Percentiles rank a stretch among this genome's conserved stretches.
phyloP scores from a whole-genome alignment of 768 basidiomycete species.

The Pholiota microspora region DNA sequence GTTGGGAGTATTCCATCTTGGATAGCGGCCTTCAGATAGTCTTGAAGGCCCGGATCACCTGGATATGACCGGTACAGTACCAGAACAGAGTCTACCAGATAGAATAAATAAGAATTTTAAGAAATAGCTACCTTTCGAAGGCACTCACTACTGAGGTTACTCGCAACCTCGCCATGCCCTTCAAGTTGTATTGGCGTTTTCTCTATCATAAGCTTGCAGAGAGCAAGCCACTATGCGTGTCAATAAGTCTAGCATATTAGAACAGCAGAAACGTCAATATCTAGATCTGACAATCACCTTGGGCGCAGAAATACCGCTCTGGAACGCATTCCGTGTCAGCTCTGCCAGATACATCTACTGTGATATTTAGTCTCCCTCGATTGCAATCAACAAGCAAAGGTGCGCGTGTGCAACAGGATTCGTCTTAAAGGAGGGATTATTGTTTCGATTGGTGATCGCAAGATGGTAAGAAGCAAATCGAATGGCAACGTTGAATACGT shows the following conservation, averaged over 20 bases:
- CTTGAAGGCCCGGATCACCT: conserved; percentile 65
- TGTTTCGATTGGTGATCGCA: not conserved
- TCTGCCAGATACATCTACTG: conserved; percentile 62
- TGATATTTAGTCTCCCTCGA: not conserved
- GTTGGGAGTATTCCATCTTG: conserved; percentile 54
- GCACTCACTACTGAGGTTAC: conserved; percentile 59
- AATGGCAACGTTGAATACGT: conserved; percentile 7
- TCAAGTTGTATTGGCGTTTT: conserved; percentile 39
- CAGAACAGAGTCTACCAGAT: conserved; percentile 61
- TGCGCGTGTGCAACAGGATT: not conserved
- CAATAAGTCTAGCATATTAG: conserved; percentile 6
- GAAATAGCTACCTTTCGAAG: not conserved
- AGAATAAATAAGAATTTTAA: not conserved
- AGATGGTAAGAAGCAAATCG: conserved; percentile 3
- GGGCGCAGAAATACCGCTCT: conserved; percentile 59
- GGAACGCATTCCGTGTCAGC: conserved; percentile 72
- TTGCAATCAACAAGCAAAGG: not conserved
- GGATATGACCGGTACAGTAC: conserved; percentile 66
- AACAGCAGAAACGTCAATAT: not conserved
- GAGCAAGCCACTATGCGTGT: conserved; percentile 57
- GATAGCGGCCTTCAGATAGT: conserved; percentile 63
- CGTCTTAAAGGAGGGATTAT: not conserved
- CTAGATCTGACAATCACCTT: conserved; percentile 42
- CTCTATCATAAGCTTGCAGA: conserved; percentile 61
- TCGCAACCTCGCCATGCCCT: conserved; percentile 44